Conservation (phyloP, 2,329 filamentous ascomycete species). For the Pseudocercospora fuligena region DNA sequence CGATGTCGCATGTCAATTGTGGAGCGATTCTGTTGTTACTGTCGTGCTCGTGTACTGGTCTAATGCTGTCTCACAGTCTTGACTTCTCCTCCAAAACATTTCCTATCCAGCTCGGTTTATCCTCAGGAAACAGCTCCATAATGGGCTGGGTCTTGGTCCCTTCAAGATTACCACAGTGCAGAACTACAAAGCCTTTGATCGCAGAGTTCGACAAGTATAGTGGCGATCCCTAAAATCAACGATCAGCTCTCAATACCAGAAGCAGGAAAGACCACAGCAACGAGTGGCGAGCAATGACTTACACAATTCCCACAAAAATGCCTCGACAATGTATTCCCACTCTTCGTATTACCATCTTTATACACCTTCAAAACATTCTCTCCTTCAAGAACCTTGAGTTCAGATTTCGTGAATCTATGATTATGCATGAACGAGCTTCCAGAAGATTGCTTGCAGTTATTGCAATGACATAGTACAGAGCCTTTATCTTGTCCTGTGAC, state of each 20-base stretch:
- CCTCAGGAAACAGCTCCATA: constrained; percentile 27
- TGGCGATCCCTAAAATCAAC: constrained; percentile 26
- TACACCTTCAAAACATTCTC: constrained; percentile 32
- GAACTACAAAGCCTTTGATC: constrained; percentile 27
- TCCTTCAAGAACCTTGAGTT: constrained; percentile 33
- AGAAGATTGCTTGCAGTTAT: constrained; percentile 32
- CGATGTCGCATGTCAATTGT: neutral
- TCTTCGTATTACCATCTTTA: constrained; percentile 35
- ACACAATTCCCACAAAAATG: constrained; percentile 39
- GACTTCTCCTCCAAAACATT: constrained; percentile 25
- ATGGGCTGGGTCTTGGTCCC: constrained; percentile 25
- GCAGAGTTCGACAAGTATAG: constrained; percentile 31
- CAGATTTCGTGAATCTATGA: constrained; percentile 35
- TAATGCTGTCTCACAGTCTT: constrained; percentile 22
- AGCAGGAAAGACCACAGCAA: neutral
- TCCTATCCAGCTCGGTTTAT: constrained; percentile 23
- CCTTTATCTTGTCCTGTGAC: constrained; percentile 37
- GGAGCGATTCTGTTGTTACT: neutral
- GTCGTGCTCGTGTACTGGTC: neutral
- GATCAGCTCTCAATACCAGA: neutral
- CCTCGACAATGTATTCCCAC: constrained; percentile 32
- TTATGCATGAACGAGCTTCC: constrained; percentile 40
- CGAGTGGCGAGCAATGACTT: neutral
- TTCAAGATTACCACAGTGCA: constrained; percentile 27
- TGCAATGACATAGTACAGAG: constrained; percentile 39